A percentile compares a stretch with the other conserved stretches of the same genome.
Evolutionary conservation across 345 rosid species (phyloP).

Genomic region (Cardamine chenopodiifolia): DNA sequence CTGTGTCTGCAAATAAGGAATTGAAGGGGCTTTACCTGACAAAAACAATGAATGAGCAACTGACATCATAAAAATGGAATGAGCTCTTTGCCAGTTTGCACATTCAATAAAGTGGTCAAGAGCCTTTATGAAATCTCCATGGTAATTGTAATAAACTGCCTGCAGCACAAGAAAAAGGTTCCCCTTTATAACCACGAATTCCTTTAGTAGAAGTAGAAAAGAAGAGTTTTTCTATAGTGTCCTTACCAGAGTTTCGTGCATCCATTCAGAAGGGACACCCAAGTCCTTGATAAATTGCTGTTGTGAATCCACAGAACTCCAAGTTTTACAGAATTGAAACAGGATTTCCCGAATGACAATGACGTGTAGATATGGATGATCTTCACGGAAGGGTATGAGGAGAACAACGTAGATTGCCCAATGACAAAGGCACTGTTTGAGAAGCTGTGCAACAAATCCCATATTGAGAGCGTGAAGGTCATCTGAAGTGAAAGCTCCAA

Average conservation of each 20-base stretch:
- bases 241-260: conserved; percentile 94
- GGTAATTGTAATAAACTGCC: conserved; percentile 80
- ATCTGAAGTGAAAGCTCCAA: conserved; percentile 72
- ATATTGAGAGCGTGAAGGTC: conserved; percentile 93
- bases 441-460: conserved; percentile 87
- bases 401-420: conserved; percentile 97
- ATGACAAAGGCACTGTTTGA: conserved; percentile 77
- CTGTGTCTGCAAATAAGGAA: conserved; percentile 14
- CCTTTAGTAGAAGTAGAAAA: conserved; percentile 21
- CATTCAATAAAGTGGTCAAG: conserved; percentile 85
- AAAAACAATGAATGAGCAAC: conserved; percentile 73
- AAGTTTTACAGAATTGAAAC: conserved; percentile 86
- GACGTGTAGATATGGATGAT: conserved; percentile 80
- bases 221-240: conserved; percentile 14
- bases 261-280: conserved; percentile 79
- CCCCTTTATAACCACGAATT: not conserved
- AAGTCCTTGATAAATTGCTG: conserved; percentile 70
- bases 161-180: conserved; percentile 43
- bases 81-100: conserved; percentile 91
- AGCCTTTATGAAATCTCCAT: conserved; percentile 69
- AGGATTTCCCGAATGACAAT: conserved; percentile 76
- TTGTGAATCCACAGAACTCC: conserved; percentile 81
- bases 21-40: conserved; percentile 60
- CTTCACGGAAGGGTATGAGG: conserved; percentile 70
- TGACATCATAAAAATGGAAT: conserved; percentile 72